Evolutionary conservation across 2,329 filamentous ascomycete genomes (phyloP), one percentile per base, ranked within the genome.

Genomic region (Fusarium begoniae): DNA sequence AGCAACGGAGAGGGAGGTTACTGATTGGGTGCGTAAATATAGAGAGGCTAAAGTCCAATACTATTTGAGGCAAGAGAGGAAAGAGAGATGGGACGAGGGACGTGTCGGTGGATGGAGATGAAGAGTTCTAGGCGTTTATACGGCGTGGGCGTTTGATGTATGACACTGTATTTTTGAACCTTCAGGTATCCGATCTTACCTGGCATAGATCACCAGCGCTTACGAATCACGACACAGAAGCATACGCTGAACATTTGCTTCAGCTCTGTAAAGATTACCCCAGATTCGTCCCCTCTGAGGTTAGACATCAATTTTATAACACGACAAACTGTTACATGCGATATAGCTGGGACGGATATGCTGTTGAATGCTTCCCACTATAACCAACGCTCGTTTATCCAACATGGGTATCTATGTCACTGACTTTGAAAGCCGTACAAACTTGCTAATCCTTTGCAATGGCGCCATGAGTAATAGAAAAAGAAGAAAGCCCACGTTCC

Each of bases 11-110:
- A 90, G 94, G 79, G 96, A 98, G 83, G 91, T 93, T 32, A 86
- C 88, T 5, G 96, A 98, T 69, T 98, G 96, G 91, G 90, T 98
- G 26, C 88, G 92, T 78, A 86, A 93, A 77, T 93, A 97, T 73
- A 88, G 94, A 75, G 95, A 96, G 76, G 93, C 93, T 15, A 93
- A 92, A 80, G 93, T 93, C 76, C 85, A 93, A 65, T 92, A 92
- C 70, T 97, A 96, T 79, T 85, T 95, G 61, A 88, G 96, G 66
- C 91, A 92, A 79, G 96, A 98, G 85, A 90, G 94, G 75, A 97
- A 95, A 82, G 93, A 95, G 78, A 89, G 96, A 77, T 98, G 96
- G 96, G 96, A 98, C 81, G 96, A 98, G 83, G 95, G 96, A 30
- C 88, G 96, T 75, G 96, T 98, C 40, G 96, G 96, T 17, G 96